Evolutionary conservation across 441 rosid genomes (phyloP).

Genomic region (Corymbia calophylla): DNA sequence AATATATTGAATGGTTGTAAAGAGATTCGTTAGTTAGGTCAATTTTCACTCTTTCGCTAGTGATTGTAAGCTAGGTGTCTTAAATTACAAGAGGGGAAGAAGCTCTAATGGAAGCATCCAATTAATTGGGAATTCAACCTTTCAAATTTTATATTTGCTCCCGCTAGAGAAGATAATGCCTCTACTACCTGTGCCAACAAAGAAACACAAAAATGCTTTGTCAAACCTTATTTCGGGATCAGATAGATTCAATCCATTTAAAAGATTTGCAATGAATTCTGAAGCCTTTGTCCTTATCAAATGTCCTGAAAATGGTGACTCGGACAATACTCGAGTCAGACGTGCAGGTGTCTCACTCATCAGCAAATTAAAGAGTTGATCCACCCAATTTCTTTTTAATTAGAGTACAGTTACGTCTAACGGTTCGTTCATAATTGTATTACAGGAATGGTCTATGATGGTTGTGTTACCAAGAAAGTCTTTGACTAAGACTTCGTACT

Average conservation of each 20-base stretch:
- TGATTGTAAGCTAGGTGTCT: background rate
- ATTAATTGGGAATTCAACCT: background rate
- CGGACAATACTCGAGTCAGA: background rate
- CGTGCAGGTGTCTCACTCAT: background rate
- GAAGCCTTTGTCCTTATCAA: background rate
- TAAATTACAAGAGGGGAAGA: background rate
- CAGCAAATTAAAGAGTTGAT: background rate
- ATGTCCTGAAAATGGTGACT: background rate
- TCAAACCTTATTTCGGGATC: background rate
- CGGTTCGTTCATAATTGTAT: background rate
- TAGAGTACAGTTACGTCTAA: background rate
- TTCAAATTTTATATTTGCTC: background rate
- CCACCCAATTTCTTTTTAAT: background rate
- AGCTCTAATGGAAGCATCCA: background rate
- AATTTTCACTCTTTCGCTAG: background rate
- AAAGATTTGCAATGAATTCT: background rate
- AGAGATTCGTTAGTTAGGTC: background rate
- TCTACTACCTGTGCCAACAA: background rate
- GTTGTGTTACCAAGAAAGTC: background rate
- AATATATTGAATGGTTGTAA: no score
- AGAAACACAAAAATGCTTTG: background rate
- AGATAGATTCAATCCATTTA: background rate
- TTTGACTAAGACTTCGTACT: background rate
- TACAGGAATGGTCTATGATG: background rate
- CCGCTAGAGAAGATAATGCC: background rate